phyloP scores from a whole-genome alignment of 495 filamentous ascomycete genomes.

The Usnea hakonensis region DNA sequence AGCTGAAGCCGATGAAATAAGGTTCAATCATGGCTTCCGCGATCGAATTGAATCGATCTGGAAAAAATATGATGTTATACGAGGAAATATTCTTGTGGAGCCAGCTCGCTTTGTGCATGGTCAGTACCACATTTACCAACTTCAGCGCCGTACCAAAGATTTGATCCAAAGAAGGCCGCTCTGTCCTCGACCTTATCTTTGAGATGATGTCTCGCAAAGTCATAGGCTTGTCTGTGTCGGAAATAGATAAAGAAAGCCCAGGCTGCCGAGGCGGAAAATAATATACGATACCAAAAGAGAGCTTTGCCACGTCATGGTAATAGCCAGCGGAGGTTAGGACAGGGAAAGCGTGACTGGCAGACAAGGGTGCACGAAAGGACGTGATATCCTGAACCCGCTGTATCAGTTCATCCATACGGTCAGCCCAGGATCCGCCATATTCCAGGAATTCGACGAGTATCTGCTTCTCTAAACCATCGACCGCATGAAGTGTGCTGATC shows the following conservation, averaged over 20 bases:
- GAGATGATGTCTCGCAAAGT: not conserved
- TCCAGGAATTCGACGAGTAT: not conserved
- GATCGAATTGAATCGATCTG: not conserved
- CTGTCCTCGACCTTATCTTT: not conserved
- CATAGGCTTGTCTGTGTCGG: not conserved
- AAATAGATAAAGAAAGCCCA: not conserved
- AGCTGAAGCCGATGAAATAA: not conserved
- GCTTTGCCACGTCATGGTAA: not conserved
- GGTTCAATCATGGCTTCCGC: not conserved
- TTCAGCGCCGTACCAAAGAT: slow-evolving; percentile 14
- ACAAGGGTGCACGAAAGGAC: not conserved
- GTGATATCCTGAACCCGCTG: not conserved
- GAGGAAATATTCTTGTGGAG: slow-evolving; percentile 29
- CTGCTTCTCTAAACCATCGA: not conserved
- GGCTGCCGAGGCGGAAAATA: not conserved
- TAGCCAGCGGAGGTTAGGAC: not conserved
- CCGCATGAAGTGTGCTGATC: not conserved
- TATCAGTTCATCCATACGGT: not conserved
- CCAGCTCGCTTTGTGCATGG: slow-evolving; percentile 29
- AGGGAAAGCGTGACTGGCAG: not conserved
- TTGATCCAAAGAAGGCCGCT: slow-evolving; percentile 2
- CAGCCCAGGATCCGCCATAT: not conserved
- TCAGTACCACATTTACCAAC: slow-evolving; percentile 22
- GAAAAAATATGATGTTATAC: slow-evolving; percentile 29
- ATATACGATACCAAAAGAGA: not conserved